These are phyloP conservation scores for Lichenothelia convexa DNA, from an alignment of 495 filamentous ascomycete species.

Conservation along the genomic window DNA sequence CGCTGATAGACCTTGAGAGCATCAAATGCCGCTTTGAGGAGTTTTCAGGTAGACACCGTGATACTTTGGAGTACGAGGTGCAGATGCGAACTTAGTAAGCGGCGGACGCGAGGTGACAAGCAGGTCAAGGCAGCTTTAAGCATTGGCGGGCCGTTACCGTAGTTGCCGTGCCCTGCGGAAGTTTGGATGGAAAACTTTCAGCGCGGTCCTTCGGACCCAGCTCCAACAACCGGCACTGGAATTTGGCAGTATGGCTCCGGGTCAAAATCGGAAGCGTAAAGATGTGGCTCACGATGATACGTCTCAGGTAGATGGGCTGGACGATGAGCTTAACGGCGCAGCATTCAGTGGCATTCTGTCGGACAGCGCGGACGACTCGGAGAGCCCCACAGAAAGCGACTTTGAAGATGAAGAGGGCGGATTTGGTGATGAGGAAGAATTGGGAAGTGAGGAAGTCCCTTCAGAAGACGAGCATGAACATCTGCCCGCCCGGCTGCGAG, in stretches of 20 bases:
- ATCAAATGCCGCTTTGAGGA: no score
- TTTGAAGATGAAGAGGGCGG: constrained; percentile 33
- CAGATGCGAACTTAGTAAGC: no score
- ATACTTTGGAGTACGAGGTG: no score
- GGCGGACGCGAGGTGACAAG: no score
- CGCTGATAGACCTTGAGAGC: no score
- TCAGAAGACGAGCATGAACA: constrained; percentile 32
- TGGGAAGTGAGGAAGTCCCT: constrained; percentile 40
- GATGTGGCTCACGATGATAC: constrained; percentile 35
- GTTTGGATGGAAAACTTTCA: background rate
- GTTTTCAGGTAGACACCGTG: no score
- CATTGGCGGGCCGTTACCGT: no score
- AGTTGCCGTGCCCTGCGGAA: no score
- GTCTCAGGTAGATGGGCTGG: constrained; percentile 34
- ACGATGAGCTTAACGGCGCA: constrained; percentile 45
- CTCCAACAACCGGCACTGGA: background rate
- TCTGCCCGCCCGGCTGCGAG: constrained; percentile 13
- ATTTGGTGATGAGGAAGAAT: constrained; percentile 21
- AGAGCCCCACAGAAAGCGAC: constrained; percentile 19
- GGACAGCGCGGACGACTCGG: constrained; percentile 26
- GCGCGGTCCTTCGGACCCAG: background rate
- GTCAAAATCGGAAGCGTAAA: constrained; percentile 32
- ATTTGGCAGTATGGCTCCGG: constrained; percentile 3
- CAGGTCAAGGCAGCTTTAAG: no score
- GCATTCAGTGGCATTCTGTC: constrained; percentile 49